Evolutionary conservation across 176 grass and related monocot species (phyloP).

Genomic region (Zea luxurians): DNA sequence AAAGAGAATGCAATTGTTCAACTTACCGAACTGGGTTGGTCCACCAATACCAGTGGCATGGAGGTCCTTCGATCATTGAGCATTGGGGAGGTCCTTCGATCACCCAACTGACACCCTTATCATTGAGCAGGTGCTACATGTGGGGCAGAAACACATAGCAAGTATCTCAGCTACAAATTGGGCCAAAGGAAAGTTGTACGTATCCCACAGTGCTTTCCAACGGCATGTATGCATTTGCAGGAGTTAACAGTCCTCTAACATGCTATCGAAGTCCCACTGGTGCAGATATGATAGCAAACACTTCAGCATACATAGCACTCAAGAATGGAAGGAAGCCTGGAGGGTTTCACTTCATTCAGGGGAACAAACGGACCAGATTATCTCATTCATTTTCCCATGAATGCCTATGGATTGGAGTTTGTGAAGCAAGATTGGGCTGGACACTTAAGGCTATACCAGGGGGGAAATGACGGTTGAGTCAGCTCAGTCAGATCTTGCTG

Average conservation of each 20-base stretch:
- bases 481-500: slow-evolving; percentile 30
- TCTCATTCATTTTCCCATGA: neutral
- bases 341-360: slow-evolving; percentile 17
- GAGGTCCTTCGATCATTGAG: slow-evolving; percentile 59
- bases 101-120: slow-evolving; percentile 53
- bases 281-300: slow-evolving; percentile 6
- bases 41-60: neutral
- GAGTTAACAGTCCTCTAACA: slow-evolving; percentile 20
- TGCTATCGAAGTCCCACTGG: slow-evolving; percentile 30
- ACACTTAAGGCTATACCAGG: slow-evolving; percentile 43
- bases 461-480: neutral
- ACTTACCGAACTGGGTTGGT: slow-evolving; percentile 46
- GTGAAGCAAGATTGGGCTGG: slow-evolving; percentile 51
- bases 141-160: slow-evolving; percentile 34
- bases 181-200: slow-evolving; percentile 24
- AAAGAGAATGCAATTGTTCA: slow-evolving; percentile 47
- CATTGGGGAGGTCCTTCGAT: slow-evolving; percentile 57
- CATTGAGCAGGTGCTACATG: slow-evolving; percentile 27
- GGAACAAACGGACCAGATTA: slow-evolving; percentile 11
- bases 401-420: slow-evolving; percentile 26
- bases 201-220: slow-evolving; percentile 2
- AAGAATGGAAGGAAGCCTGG: slow-evolving; percentile 41
- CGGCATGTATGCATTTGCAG: slow-evolving; percentile 37
- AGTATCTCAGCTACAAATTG: neutral
- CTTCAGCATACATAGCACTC: slow-evolving; percentile 22